Conservation (phyloP, 140 eudicot species). For the Senecio squalidus region DNA sequence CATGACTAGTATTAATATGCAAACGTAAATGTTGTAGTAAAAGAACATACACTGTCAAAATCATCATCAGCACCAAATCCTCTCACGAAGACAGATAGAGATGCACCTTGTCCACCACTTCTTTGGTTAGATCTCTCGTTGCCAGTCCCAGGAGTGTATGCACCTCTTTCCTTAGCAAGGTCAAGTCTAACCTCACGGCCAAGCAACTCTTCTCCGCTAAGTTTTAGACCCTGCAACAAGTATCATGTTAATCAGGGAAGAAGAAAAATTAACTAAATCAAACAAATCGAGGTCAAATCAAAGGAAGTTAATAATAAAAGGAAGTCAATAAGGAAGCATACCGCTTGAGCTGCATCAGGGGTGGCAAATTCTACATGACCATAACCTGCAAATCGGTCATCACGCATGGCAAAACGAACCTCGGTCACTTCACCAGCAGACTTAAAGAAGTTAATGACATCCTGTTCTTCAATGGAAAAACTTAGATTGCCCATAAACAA, state of each 20-base stretch:
- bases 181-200: conserved; percentile 67
- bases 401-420: conserved; percentile 52
- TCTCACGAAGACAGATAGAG: conserved; percentile 44
- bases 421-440: conserved; percentile 60
- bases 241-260: not conserved
- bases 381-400: conserved; percentile 64
- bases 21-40: not conserved
- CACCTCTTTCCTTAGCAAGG: conserved; percentile 69
- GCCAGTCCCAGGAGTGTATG: conserved; percentile 57
- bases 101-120: conserved; percentile 38
- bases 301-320: no score
- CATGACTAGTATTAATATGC: not conserved
- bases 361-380: conserved; percentile 90
- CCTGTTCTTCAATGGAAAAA: conserved; percentile 41
- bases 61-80: conserved; percentile 57
- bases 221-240: conserved; percentile 68
- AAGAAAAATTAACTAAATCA: not conserved
- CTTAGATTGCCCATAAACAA: conserved; percentile 80
- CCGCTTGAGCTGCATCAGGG: conserved; percentile 70
- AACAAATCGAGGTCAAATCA: no score
- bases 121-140: conserved; percentile 41
- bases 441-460: conserved; percentile 74
- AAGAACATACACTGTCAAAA: conserved; percentile 46
- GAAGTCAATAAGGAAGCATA: no score
- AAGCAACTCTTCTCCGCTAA: conserved; percentile 43